Base-by-base conservation (phyloP, 495 filamentous ascomycete genomes). In the Aspergillus leporis region DNA sequence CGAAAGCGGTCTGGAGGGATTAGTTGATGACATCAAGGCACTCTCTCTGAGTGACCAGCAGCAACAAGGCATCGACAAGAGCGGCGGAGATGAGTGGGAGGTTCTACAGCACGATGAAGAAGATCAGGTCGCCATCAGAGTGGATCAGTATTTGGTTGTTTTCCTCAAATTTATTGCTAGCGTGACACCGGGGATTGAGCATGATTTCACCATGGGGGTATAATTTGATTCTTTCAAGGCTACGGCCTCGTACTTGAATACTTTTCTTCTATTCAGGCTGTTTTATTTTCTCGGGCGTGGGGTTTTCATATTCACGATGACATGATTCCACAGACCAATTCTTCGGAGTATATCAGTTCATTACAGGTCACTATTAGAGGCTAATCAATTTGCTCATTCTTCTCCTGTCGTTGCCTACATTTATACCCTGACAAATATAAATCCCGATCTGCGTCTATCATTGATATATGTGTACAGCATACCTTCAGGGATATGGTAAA, bases 161-260 rank as follows among this genome's bases (percentile, higher is more conserved):
- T 98, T 98, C 71, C 77, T 98, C 62, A 98, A 98, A 78, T 98
- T 98, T 73, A 95, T 98, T 82, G 92, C 94, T 13, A 93, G 90
- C 59, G 93, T 98, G 25, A 97, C 93, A 22, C 94, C 94, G 8
- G 92, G 92, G 14, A 97, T 98, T 70, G 94, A 98, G 77, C 90
- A 98, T 70, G 94, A 98, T 71, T 97, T 95, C 71, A 98, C 94
- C 1, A 98, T 98, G 93, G 91, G 93, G 2, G 87, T 98, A 30
- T 97, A 72, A 73, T 40, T 56, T 54, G n/a, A 41, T 21, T 30
- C 18, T 4, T 23, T 10, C 45, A 47, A n/a, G 19, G 5, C 21
- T 53, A 7, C 25, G 32, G 28, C 38, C 18, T 23, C 47, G 40
- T 51, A 18, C 14, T 53, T 28, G 25, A 32, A 14, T 45, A 50